Evolutionary conservation across 176 grass and related monocot genomes (phyloP), one percentile per base, ranked within the genome.

Genomic region (Triticum urartu): DNA sequence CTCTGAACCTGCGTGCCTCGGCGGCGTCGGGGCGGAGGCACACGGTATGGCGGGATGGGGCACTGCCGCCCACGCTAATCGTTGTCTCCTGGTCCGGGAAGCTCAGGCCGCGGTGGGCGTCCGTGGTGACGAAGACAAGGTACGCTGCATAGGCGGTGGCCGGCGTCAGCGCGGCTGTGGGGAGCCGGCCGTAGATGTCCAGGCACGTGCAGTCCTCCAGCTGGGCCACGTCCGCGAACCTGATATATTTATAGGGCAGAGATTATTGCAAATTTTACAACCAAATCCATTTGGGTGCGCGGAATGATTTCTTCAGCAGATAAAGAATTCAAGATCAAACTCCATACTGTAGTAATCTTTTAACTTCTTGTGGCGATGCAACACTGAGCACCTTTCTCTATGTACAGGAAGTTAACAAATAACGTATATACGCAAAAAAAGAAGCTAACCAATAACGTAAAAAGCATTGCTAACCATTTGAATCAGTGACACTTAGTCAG

Each of bases 151-250:
- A 91, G 6, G n/a, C 0, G 0, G 79, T 91, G 64, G 20, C 64
- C 33, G 80, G 83, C 21, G 89, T 87, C 9, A 91, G 56, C 22
- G 24, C 26, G 1, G 59, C 3, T 1, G 50, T 15, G 7, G 79
- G 74, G 7, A 91, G 75, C 1, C n/a, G 17, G 0, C 26, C 54
- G 32, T 87, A 76, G 66, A 91, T 80, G 79, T 91, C 85, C 40
- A 91, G 76, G 43, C 73, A 45, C 5, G 85, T 79, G 85, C 80
- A 83, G 9, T 40, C 22, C 32, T 65, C 43, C 22, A 91, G 80
- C 80, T 91, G 78, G 14, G 74, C 89, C 75, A 91, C 85, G 40
- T 91, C 85, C 1, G 20, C 26, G 47, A 91, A 87, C 65, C 89
- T 91, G 64, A 3, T 5, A 24, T 72, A 33, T 3, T 14, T 20